phyloP scores from a whole-genome alignment of 352 stramenopile species.

The Blastocystis sp. region DNA sequence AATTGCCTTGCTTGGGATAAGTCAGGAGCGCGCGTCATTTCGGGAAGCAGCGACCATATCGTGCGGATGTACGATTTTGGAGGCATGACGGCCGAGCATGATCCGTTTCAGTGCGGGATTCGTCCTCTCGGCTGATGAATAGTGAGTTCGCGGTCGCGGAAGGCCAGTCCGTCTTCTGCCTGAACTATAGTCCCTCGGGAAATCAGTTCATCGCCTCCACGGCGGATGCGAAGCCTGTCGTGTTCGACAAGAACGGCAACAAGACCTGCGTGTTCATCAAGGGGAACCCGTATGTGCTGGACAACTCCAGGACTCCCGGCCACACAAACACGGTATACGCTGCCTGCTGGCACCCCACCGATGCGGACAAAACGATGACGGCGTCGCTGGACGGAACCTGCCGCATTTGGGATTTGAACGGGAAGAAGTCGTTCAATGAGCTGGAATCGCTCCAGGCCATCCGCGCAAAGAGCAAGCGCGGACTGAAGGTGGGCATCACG shows the following conservation, averaged over 20 bases:
- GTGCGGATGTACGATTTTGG: constrained; percentile 68
- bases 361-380: constrained; percentile 35
- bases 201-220: constrained; percentile 51
- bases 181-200: constrained; percentile 33
- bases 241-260: constrained; percentile 56
- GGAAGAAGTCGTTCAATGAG: constrained; percentile 43
- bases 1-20: constrained; percentile 60
- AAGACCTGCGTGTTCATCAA: constrained; percentile 53
- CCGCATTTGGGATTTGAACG: constrained; percentile 68
- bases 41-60: constrained; percentile 49
- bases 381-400: constrained; percentile 45
- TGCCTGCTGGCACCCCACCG: constrained; percentile 19
- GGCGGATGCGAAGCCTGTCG: constrained; percentile 62
- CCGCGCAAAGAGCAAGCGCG: constrained; percentile 57
- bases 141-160: constrained; percentile 47
- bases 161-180: constrained; percentile 62
- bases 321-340: constrained; percentile 58
- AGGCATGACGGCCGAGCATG: constrained; percentile 61
- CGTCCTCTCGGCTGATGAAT: not conserved
- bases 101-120: constrained; percentile 46
- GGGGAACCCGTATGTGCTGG: constrained; percentile 66
- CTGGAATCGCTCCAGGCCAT: constrained; percentile 38
- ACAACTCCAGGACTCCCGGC: constrained; percentile 56
- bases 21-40: constrained; percentile 45
- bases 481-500: constrained; percentile 34